Evolutionary conservation across 257 asterid genomes (phyloP), one percentile per base, ranked within the genome.

Genomic region (Forsythia suspensa): DNA sequence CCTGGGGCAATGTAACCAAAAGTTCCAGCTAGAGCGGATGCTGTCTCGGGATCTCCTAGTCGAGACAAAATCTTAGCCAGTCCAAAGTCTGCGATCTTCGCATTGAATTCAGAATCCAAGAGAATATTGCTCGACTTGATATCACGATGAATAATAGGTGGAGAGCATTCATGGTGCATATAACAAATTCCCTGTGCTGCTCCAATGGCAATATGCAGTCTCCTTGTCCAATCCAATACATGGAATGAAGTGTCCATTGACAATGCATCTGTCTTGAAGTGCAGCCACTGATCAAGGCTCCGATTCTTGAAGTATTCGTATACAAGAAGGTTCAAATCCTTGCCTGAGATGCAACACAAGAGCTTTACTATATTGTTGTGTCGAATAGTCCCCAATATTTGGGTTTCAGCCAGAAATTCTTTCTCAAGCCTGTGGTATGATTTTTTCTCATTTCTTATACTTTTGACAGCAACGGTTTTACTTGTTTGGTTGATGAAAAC

Each of bases 1-100:
- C 90, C 92, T 4, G 93, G 95, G 24, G 91, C 93, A 10, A 89
- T 77, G 75, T 90, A 90, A 66, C 89, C 93, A 72, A 87, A 87
- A 16, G 90, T 85, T 42, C 95, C 93, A 40, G 92, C 95, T 12
- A 90, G 67, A 15, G 87, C 87, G 34, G 93, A 90, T 75, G 77
- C 84, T 74, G 86, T 80, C 76, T 88, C 84, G 0, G 81, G 65
- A 41, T 76, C 85, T 65, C 72, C 11, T 16, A 24, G 1, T 78
- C 85, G 76, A 70, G 77, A 55, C 84, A 86, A 55, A 39, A 76
- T 80, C 85, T 81, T 86, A 3, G 90, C 92, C 5, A 86, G 70
- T 8, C 90, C 92, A 79, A 87, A 89, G 76, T 89, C 91, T 42
- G 89, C 89, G 7, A 89, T 85, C 72, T 89, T 89, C 1, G 89